Base-by-base conservation (phyloP, 2,329 filamentous ascomycete genomes). In the Neoscytalidium dimidiatum region DNA sequence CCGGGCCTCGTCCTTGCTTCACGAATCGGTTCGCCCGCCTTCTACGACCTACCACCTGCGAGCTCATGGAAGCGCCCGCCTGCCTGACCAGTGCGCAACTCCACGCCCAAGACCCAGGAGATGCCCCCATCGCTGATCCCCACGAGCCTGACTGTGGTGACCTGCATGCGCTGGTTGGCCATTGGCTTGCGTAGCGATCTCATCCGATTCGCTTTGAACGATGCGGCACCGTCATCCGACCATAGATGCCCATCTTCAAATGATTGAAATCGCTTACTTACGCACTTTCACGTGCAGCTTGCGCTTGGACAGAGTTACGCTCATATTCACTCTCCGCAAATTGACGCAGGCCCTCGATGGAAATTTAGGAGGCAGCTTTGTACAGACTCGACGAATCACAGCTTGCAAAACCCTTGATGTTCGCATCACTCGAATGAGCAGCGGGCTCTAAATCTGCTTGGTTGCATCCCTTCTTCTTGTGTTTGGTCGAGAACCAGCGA, bases 1-100 rank as follows among this genome's bases (percentile, higher is more conserved):
- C 56, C 56, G 38, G 56, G 17, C 56, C 56, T 46, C 41, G 56
- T 60, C 56, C 56, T 44, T 60, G 56, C 43, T 60, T 60, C 56
- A 44, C 56, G 41, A 60, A 60, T 60, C 56, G 56, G 38, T 44
- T 31, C 56, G 28, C 46, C 56, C 56, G 26, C 19, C 38, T 60
- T 60, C 41, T 41, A 60, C 28, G 56, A 60, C n/a, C n/a, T n/a
- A n/a, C n/a, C n/a, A n/a, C n/a, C n/a, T n/a, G n/a, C n/a, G 41
- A 60, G 14, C 38, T 46, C 26, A 60, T 60, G 38, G 56, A 48
- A 33, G 56, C 56, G 56, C 56, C 52, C 52, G 52, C 53, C 35
- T 17, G 56, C 41, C 41, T 41, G 56, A 60, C 56, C 41, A 23
- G 14, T 58, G 14, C 7, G 51, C 49, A n/a, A 19, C 49, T 14